A percentile compares a stretch with the other conserved stretches of the same genome.
Conservation (phyloP, 225 moss, liverwort and hornwort species). For the Bryoerythrophyllum caledonicum region DNA sequence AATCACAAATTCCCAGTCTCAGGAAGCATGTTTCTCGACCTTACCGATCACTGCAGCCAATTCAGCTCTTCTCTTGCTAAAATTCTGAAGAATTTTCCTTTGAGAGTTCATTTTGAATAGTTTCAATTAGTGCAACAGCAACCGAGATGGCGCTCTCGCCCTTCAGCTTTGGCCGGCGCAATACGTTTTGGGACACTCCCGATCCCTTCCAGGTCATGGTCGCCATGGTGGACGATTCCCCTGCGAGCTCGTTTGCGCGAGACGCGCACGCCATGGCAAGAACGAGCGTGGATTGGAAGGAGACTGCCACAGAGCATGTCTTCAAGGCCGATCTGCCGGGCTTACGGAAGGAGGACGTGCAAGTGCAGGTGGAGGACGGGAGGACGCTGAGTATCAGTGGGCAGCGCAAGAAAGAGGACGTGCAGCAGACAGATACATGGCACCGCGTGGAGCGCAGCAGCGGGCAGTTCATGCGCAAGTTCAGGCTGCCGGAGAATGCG, state of each 20-base stretch:
- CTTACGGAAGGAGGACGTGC: slow-evolving; percentile 28
- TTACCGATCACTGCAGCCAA: no score
- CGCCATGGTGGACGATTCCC: slow-evolving; percentile 20
- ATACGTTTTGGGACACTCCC: neutral
- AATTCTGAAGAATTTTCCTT: no score
- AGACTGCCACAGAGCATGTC: slow-evolving; percentile 23
- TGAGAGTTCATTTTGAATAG: no score
- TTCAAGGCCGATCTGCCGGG: slow-evolving; percentile 32
- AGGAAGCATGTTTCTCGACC: no score
- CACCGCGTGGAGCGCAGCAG: slow-evolving; percentile 29
- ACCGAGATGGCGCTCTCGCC: no score
- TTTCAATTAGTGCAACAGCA: neutral
- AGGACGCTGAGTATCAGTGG: slow-evolving; percentile 26
- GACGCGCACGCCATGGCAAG: slow-evolving; percentile 6
- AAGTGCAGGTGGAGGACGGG: slow-evolving; percentile 15
- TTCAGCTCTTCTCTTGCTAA: no score
- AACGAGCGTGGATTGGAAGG: slow-evolving; percentile 36
- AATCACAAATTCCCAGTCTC: no score
- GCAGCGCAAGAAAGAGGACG: slow-evolving; percentile 24
- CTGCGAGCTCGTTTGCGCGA: slow-evolving; percentile 14
- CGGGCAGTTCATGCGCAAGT: slow-evolving; percentile 23
- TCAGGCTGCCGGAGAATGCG: slow-evolving; percentile 20
- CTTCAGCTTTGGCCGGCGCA: no score
- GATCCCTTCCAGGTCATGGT: slow-evolving; percentile 1
- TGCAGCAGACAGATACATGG: slow-evolving; percentile 28